A percentile compares a stretch with the other conserved stretches of the same genome.
phyloP scores from a whole-genome alignment of 345 rosid genomes.

The Iberis pinnata region DNA sequence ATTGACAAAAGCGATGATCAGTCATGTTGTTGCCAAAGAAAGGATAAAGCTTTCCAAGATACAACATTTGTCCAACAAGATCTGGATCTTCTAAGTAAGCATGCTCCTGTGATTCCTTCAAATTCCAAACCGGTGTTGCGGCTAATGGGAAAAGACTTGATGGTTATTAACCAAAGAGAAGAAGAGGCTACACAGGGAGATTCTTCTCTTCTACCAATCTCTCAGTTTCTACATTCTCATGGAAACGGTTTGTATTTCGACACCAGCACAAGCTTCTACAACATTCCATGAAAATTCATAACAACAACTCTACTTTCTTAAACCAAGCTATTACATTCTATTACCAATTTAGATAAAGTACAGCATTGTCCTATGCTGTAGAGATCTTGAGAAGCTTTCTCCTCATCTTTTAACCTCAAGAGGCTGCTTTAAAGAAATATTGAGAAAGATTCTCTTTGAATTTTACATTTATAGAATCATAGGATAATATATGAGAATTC shows the following conservation, averaged over 20 bases:
- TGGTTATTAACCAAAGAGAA: constrained; percentile 82
- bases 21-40: constrained; percentile 85
- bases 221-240: constrained; percentile 18
- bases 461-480: no score
- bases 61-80: background rate
- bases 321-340: constrained; percentile 2
- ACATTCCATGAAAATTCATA: constrained; percentile 19
- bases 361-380: no score
- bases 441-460: constrained; percentile 3
- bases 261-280: constrained; percentile 14
- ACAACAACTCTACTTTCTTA: constrained; percentile 9
- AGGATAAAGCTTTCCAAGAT: constrained; percentile 44
- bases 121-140: constrained; percentile 49
- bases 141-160: constrained; percentile 92
- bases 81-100: constrained; percentile 7
- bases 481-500: constrained; percentile 19
- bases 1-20: constrained; percentile 45
- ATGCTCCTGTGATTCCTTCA: background rate
- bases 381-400: constrained; percentile 1
- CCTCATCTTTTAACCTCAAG: no score
- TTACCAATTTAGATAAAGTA: no score
- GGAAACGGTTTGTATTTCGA: constrained; percentile 16
- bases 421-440: constrained; percentile 19
- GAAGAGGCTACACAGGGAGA: constrained; percentile 26
- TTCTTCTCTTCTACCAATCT: no score